Percentiles rank a stretch among this genome's conserved stretches.
phyloP scores from a whole-genome alignment of 1,284 basidiomycete species.

The Porogramme epimiltina region DNA sequence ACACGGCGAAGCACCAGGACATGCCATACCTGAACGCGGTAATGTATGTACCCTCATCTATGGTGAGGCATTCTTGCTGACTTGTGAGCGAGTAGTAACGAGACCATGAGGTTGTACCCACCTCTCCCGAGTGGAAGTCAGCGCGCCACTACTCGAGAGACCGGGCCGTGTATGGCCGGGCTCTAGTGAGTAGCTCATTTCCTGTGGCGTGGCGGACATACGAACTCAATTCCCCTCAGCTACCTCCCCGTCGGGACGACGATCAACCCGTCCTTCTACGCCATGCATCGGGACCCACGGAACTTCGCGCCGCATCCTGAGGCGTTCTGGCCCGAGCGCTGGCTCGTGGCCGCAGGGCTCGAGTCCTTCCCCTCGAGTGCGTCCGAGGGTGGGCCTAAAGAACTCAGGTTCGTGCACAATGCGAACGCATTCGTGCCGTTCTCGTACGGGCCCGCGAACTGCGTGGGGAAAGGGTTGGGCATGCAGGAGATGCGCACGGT shows the following conservation, averaged over 20 bases:
- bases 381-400: neutral
- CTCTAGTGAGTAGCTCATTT: slow-evolving; percentile 27
- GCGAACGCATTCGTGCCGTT: slow-evolving; percentile 30
- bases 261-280: slow-evolving; percentile 25
- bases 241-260: slow-evolving; percentile 29
- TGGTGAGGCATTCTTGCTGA: neutral
- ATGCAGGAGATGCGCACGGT: slow-evolving; percentile 23
- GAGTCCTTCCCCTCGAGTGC: neutral
- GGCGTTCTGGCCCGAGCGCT: slow-evolving; percentile 31
- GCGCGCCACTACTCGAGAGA: slow-evolving; percentile 37
- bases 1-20: slow-evolving; percentile 20
- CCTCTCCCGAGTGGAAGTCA: slow-evolving; percentile 53
- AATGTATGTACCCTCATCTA: slow-evolving; percentile 23
- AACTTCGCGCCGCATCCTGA: slow-evolving; percentile 32
- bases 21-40: slow-evolving; percentile 34
- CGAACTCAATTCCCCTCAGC: slow-evolving; percentile 7
- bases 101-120: slow-evolving; percentile 56
- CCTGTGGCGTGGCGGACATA: no score
- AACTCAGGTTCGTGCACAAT: slow-evolving; percentile 25
- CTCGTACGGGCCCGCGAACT: slow-evolving; percentile 31
- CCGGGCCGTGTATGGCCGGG: slow-evolving; percentile 22
- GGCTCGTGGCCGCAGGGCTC: slow-evolving; percentile 18
- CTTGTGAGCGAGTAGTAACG: slow-evolving; percentile 51
- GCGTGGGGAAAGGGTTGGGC: slow-evolving; percentile 34
- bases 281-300: slow-evolving; percentile 32